phyloP scores from a whole-genome alignment of 2,329 filamentous ascomycete species.

The Penicillium sp. region DNA sequence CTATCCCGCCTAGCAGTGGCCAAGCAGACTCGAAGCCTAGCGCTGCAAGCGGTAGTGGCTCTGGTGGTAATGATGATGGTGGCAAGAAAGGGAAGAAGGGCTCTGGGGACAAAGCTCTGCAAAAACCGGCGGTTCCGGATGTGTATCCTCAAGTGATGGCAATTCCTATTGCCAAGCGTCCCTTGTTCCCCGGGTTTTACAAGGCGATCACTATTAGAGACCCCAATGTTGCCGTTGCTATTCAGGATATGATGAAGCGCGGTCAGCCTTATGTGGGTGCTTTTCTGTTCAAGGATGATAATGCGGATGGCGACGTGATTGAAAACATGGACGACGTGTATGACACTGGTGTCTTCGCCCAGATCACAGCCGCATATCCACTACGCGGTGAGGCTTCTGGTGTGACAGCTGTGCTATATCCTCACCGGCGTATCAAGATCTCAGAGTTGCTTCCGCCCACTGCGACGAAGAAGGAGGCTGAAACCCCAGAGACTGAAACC shows the following conservation, averaged over 20 bases:
- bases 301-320: constrained; percentile 91
- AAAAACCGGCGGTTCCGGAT: constrained; percentile 89
- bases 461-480: constrained; percentile 37
- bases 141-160: constrained; percentile 98
- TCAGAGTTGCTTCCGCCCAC: constrained; percentile 77
- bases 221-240: constrained; percentile 85
- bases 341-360: constrained; percentile 94
- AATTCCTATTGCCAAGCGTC: constrained; percentile 91
- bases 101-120: constrained; percentile 72
- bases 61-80: constrained; percentile 61
- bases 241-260: constrained; percentile 94
- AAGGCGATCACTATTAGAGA: constrained; percentile 98
- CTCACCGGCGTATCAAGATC: constrained; percentile 90
- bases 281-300: constrained; percentile 96
- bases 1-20: constrained; percentile 43
- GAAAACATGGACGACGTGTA: constrained; percentile 89
- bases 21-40: constrained; percentile 54
- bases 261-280: constrained; percentile 97
- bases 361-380: constrained; percentile 95
- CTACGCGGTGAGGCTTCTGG: constrained; percentile 79
- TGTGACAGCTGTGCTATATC: constrained; percentile 92
- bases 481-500: constrained; percentile 47
- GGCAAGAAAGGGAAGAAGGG: constrained; percentile 73
- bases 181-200: constrained; percentile 96
- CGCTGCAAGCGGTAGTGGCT: constrained; percentile 56